These are phyloP conservation scores for Ordospora pajunii DNA, from an alignment of 371 early-diverging fungal genomes.

Conservation along the genomic window DNA sequence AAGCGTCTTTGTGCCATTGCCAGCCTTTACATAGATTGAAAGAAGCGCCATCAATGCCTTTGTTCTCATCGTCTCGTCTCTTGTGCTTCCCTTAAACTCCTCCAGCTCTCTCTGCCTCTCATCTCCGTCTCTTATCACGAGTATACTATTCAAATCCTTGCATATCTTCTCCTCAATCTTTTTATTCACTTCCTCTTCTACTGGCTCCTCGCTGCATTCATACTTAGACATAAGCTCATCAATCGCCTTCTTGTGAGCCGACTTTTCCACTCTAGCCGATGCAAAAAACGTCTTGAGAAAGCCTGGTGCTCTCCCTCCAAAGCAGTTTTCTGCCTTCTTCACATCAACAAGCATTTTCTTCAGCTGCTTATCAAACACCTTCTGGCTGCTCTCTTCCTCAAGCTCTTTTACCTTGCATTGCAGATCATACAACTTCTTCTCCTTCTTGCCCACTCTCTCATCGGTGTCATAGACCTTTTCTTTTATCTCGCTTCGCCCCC, in stretches of 20 bases:
- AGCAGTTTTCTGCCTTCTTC: constrained; percentile 21
- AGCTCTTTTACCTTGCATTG: constrained; percentile 21
- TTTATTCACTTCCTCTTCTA: constrained; percentile 8
- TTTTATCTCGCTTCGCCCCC: not conserved
- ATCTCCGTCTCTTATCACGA: constrained; percentile 16
- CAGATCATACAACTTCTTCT: constrained; percentile 24
- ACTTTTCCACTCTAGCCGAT: constrained; percentile 1
- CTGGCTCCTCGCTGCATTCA: constrained; percentile 14
- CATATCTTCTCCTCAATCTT: constrained; percentile 28
- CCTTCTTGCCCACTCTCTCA: constrained; percentile 17
- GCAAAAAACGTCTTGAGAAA: constrained; percentile 20
- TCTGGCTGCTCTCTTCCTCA: constrained; percentile 10
- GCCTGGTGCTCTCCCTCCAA: not conserved
- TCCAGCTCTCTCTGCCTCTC: not conserved
- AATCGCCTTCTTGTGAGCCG: constrained; percentile 7
- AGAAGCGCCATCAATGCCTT: constrained; percentile 11
- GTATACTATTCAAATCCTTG: constrained; percentile 17
- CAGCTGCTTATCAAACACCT: constrained; percentile 45
- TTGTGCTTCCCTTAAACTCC: not conserved
- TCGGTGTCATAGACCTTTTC: not conserved
- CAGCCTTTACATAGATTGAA: constrained; percentile 20
- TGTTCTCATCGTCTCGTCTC: not conserved
- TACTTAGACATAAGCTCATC: constrained; percentile 14
- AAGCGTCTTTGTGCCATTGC: constrained; percentile 9
- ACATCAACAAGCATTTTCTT: constrained; percentile 48